A percentile compares a stretch with the other conserved stretches of the same genome.
These are phyloP conservation scores for Apiosordaria backusii DNA, from an alignment of 495 filamentous ascomycete genomes.

Conservation along the genomic window DNA sequence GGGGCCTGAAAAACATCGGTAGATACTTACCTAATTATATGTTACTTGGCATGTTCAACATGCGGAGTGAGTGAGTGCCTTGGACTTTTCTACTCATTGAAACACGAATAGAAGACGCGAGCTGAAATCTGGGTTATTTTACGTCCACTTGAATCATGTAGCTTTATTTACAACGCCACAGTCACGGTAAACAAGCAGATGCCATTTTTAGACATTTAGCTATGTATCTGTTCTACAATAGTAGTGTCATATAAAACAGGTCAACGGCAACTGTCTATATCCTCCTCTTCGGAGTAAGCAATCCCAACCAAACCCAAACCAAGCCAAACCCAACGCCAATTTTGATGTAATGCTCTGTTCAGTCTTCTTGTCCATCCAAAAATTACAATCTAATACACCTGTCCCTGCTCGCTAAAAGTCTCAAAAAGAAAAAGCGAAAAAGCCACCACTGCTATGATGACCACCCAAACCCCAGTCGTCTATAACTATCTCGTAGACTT, in stretches of 20 bases:
- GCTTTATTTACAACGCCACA: too few species aligned
- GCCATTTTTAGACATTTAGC: too few species aligned
- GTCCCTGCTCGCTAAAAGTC: background rate
- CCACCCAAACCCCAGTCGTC: background rate
- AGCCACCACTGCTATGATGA: background rate
- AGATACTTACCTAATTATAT: too few species aligned
- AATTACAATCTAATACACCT: background rate
- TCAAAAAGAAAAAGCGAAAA: background rate
- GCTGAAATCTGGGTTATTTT: too few species aligned
- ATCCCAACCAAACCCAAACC: background rate
- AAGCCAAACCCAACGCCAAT: background rate
- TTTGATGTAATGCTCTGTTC: background rate
- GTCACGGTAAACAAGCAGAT: too few species aligned
- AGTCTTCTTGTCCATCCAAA: background rate
- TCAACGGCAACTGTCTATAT: background rate
- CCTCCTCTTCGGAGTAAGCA: background rate
- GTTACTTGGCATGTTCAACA: too few species aligned
- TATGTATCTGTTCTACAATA: background rate
- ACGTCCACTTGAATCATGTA: too few species aligned
- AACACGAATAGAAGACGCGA: too few species aligned
- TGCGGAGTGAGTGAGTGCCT: too few species aligned
- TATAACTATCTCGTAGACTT: slow-evolving; percentile 1
- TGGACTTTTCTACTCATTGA: too few species aligned
- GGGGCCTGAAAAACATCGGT: too few species aligned
- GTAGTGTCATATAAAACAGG: background rate